Percentiles rank a stretch among this genome's conserved stretches.
These are phyloP conservation scores for Phytophthora palmivora DNA, from an alignment of 352 stramenopile genomes.

Conservation along the genomic window DNA sequence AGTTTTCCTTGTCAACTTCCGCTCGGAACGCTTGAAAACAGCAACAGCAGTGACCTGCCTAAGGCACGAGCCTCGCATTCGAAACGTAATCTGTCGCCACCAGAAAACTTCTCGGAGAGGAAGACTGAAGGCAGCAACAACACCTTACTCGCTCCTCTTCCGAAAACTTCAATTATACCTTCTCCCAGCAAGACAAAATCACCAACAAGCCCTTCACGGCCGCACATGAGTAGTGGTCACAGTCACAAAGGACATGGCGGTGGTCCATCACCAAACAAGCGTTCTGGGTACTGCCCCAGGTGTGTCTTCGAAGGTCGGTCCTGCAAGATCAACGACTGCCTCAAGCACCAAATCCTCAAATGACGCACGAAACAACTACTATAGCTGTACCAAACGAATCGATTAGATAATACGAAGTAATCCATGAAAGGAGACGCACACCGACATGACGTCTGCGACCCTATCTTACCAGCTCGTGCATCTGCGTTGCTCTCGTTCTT, in stretches of 20 bases:
- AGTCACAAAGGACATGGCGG: slow-evolving; percentile 11
- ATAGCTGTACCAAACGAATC: slow-evolving; percentile 34
- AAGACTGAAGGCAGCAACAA: slow-evolving; percentile 16
- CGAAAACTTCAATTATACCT: slow-evolving; percentile 6
- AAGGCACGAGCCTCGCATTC: slow-evolving; percentile 7
- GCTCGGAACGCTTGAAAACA: slow-evolving; percentile 5
- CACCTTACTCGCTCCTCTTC: slow-evolving; percentile 20
- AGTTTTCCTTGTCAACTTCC: background rate
- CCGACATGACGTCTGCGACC: slow-evolving; percentile 1
- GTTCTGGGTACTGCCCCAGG: slow-evolving; percentile 65
- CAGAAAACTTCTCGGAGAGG: slow-evolving; percentile 6
- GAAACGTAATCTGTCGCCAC: slow-evolving; percentile 4
- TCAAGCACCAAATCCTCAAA: slow-evolving; percentile 67
- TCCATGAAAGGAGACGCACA: slow-evolving; percentile 21
- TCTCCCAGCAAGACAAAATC: slow-evolving; percentile 7
- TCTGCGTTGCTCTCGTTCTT: slow-evolving; percentile 25
- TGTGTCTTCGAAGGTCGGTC: slow-evolving; percentile 63
- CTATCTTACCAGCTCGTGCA: slow-evolving; percentile 8
- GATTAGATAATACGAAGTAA: slow-evolving; percentile 45
- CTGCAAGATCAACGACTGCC: slow-evolving; percentile 70
- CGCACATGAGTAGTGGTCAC: slow-evolving; percentile 11
- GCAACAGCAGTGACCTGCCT: slow-evolving; percentile 7
- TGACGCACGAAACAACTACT: slow-evolving; percentile 28
- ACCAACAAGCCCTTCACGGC: slow-evolving; percentile 24
- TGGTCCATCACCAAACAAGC: slow-evolving; percentile 41